These are phyloP conservation scores for Citrus unshiu DNA, from an alignment of 345 rosid species.

Conservation along the genomic window DNA sequence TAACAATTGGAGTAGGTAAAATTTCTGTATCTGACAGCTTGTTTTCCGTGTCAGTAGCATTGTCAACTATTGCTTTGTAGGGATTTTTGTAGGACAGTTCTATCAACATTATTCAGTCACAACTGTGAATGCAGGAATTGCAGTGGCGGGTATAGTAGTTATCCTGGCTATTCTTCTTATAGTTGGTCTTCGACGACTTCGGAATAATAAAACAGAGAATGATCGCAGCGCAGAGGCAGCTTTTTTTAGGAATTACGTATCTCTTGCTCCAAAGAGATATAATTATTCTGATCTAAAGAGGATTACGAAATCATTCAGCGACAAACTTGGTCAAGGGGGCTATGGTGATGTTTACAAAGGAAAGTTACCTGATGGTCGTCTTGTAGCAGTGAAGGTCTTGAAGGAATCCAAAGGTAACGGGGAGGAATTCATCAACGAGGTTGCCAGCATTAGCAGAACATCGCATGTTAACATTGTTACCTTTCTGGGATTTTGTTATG, in stretches of 20 bases:
- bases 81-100: neutral
- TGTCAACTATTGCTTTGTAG: neutral
- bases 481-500: constrained; percentile 38
- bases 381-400: constrained; percentile 27
- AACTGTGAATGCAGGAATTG: neutral
- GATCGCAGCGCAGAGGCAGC: constrained; percentile 7
- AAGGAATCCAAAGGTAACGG: constrained; percentile 12
- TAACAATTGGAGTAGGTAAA: too few relatives aligned
- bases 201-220: neutral
- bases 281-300: constrained; percentile 17
- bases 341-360: constrained; percentile 31
- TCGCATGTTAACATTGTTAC: constrained; percentile 43
- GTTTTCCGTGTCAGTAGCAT: neutral
- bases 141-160: neutral
- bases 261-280: constrained; percentile 14
- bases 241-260: constrained; percentile 3
- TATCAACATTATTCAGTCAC: neutral
- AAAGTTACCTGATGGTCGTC: constrained; percentile 12
- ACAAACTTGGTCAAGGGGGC: constrained; percentile 31
- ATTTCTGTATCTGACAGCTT: neutral
- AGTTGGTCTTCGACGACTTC: neutral
- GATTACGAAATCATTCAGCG: constrained; percentile 20
- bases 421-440: constrained; percentile 45
- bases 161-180: neutral
- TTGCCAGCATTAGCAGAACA: constrained; percentile 40